phyloP scores from a whole-genome alignment of 1,284 basidiomycete genomes.

The Tremellales sp. region DNA sequence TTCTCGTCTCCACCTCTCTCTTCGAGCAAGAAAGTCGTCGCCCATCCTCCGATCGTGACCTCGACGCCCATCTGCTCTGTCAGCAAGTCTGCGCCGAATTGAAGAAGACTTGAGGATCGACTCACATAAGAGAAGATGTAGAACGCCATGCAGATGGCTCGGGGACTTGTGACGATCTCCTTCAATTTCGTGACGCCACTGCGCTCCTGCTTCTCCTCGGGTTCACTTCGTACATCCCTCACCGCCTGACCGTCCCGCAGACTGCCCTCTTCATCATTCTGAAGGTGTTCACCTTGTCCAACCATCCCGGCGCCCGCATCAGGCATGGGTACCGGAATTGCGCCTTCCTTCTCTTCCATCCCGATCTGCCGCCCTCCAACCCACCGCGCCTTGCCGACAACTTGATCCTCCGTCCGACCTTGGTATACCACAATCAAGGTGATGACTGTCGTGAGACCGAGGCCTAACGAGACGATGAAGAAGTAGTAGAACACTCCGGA shows the following conservation, averaged over 20 bases:
- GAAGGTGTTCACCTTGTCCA: no score
- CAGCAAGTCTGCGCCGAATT: no score
- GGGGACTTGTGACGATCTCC: constrained; percentile 28
- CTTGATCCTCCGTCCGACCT: constrained; percentile 55
- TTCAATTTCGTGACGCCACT: constrained; percentile 38
- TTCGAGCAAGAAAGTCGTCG: constrained; percentile 37
- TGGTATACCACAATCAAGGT: constrained; percentile 56
- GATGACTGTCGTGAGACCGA: constrained; percentile 54
- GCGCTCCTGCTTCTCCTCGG: background rate
- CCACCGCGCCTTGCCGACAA: constrained; percentile 27
- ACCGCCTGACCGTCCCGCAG: background rate
- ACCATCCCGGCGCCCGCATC: no score
- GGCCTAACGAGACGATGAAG: constrained; percentile 59
- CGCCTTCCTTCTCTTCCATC: background rate
- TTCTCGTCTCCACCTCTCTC: constrained; percentile 35
- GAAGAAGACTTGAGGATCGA: no score
- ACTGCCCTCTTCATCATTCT: background rate
- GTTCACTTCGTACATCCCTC: background rate
- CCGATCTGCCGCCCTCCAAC: background rate
- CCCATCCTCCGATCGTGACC: constrained; percentile 43
- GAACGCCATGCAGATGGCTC: constrained; percentile 32
- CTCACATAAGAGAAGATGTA: constrained; percentile 37
- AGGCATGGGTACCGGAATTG: background rate
- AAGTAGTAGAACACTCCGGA: constrained; percentile 56
- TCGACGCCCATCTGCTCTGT: constrained; percentile 36